phyloP scores from a whole-genome alignment of 1,284 basidiomycete species.

The Rhodotorula mucilaginosa region DNA sequence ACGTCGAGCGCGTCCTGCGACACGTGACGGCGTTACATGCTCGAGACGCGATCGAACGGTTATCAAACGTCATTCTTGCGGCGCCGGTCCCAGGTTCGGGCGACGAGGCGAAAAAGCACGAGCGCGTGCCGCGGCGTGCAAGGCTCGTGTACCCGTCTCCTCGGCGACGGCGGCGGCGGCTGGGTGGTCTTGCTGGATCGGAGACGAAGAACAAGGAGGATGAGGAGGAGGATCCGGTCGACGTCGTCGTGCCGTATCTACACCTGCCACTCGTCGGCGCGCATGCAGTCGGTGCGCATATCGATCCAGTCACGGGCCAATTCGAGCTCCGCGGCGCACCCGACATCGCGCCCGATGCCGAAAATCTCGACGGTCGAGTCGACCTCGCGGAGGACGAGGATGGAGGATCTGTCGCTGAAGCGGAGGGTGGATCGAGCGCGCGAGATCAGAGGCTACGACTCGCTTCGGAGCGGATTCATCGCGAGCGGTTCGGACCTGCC shows the following conservation, averaged over 20 bases:
- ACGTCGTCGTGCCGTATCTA: conserved; percentile 13
- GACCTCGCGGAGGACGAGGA: background rate
- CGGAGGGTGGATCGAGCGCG: background rate
- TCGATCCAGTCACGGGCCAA: conserved; percentile 20
- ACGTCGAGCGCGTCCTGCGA: conserved; percentile 10
- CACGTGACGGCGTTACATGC: conserved; percentile 11
- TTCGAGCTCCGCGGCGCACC: conserved; percentile 21
- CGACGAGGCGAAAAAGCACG: background rate
- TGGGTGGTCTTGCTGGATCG: too few species aligned
- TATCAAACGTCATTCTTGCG: background rate
- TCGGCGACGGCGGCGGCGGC: too few species aligned
- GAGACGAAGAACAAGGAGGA: background rate
- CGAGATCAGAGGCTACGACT: conserved; percentile 13
- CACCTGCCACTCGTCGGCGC: conserved; percentile 22
- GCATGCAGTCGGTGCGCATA: conserved; percentile 12
- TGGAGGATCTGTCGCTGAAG: background rate
- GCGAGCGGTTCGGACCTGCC: background rate
- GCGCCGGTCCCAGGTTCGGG: background rate
- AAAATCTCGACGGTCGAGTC: too few species aligned
- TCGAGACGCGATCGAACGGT: background rate
- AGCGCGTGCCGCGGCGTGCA: background rate
- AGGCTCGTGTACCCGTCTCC: background rate
- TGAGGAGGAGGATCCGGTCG: background rate
- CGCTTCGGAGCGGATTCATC: conserved; percentile 20
- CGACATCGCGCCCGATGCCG: background rate